Conservation (phyloP, 2,329 filamentous ascomycete genomes). For the Arthrobotrys pseudoclavata region DNA sequence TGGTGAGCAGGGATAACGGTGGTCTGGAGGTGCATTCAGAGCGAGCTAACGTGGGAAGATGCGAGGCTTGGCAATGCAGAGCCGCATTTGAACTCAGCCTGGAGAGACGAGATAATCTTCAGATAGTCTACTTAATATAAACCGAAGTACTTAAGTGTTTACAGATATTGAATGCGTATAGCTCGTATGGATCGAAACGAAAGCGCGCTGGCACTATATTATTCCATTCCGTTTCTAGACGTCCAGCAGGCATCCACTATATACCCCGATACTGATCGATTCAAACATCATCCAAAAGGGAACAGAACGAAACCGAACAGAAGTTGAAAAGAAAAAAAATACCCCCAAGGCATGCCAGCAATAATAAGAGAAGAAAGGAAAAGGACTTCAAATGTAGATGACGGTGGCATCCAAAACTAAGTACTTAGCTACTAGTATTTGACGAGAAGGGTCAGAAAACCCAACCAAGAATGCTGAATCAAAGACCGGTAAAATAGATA, state of each 20-base stretch:
- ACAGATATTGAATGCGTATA: neutral
- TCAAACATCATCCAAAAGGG: slow-evolving; percentile 38
- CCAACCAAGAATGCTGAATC: neutral
- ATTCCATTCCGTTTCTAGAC: slow-evolving; percentile 28
- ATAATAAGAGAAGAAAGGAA: slow-evolving; percentile 1
- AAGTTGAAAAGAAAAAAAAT: slow-evolving; percentile 11
- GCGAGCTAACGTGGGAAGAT: neutral
- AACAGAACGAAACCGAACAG: slow-evolving; percentile 14
- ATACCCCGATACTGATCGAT: neutral
- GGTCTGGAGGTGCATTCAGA: neutral
- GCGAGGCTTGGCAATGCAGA: slow-evolving; percentile 22
- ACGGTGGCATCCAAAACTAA: neutral
- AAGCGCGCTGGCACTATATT: slow-evolving; percentile 21
- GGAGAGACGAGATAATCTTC: no score
- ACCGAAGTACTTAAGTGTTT: no score
- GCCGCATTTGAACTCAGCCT: neutral
- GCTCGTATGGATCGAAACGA: neutral
- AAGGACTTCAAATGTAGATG: neutral
- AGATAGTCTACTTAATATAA: no score
- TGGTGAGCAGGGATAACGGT: neutral
- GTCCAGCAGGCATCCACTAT: neutral
- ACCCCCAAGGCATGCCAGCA: slow-evolving; percentile 20
- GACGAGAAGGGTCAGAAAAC: neutral
- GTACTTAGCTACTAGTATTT: neutral
- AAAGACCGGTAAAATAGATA: neutral